Percentiles rank a stretch among this genome's conserved stretches.
phyloP scores from a whole-genome alignment of 208 protist genomes.

The Trichomonas tenax region DNA sequence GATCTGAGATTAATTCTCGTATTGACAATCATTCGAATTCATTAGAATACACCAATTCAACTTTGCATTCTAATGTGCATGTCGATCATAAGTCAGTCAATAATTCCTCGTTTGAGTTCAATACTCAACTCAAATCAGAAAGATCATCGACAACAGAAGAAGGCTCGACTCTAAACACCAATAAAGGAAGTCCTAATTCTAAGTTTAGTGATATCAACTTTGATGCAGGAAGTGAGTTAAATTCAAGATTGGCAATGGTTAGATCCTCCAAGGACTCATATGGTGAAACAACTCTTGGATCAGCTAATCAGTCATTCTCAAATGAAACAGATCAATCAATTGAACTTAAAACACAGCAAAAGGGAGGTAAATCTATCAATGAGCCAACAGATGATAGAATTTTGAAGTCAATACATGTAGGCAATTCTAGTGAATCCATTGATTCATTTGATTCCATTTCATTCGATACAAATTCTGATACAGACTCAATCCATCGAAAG shows the following conservation, averaged over 20 bases:
- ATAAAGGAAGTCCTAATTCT: neutral
- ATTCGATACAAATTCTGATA: neutral
- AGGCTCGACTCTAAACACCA: neutral
- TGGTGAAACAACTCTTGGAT: too few relatives aligned
- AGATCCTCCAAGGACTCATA: neutral
- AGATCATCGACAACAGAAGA: neutral
- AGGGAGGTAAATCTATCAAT: too few relatives aligned
- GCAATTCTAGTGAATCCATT: neutral
- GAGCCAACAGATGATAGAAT: too few relatives aligned
- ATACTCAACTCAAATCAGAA: neutral
- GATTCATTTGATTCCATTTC: neutral
- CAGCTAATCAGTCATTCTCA: too few relatives aligned
- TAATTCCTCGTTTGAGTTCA: neutral
- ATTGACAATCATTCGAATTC: neutral
- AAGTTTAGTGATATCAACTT: neutral
- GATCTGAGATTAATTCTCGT: neutral
- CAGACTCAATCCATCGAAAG: neutral
- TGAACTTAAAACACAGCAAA: too few relatives aligned
- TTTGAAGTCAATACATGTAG: neutral
- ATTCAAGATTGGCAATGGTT: neutral
- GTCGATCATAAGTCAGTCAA: neutral
- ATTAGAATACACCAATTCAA: neutral
- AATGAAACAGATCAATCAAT: too few relatives aligned
- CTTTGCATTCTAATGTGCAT: neutral
- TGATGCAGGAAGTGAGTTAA: neutral